Conservation (phyloP, 495 filamentous ascomycete species). For the Xylaria intraflava region DNA sequence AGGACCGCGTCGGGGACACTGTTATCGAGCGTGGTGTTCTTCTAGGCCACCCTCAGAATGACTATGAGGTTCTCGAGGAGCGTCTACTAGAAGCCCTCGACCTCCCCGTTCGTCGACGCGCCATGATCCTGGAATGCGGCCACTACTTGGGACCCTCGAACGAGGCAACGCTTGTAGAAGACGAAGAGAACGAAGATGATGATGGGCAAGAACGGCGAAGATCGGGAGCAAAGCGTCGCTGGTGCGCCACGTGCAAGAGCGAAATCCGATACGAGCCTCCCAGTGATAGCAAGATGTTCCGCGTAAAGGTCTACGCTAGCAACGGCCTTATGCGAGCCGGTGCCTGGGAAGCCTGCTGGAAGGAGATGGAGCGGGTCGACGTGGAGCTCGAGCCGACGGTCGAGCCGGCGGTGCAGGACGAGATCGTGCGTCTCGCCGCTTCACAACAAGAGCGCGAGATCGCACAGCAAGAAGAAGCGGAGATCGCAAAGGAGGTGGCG, state of each 20-base stretch:
- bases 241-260: conserved; percentile 53
- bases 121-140: conserved; percentile 70
- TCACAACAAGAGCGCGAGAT: conserved; percentile 28
- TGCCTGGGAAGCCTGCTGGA: conserved; percentile 91
- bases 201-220: conserved; percentile 28
- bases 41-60: conserved; percentile 80
- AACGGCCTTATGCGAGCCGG: conserved; percentile 90
- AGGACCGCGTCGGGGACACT: conserved; percentile 68
- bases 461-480: conserved; percentile 23
- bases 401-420: conserved; percentile 32
- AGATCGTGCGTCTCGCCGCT: conserved; percentile 39
- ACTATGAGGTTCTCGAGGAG: conserved; percentile 90
- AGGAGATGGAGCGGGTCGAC: conserved; percentile 95
- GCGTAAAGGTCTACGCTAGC: conserved; percentile 82
- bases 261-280: conserved; percentile 45
- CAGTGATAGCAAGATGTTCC: conserved; percentile 55
- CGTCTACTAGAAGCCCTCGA: conserved; percentile 83
- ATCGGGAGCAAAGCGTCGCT: conserved; percentile 40
- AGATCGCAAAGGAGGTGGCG: conserved; percentile 25
- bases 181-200: conserved; percentile 44
- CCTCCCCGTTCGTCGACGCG: conserved; percentile 52
- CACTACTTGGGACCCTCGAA: conserved; percentile 55
- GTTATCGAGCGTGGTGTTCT: conserved; percentile 79
- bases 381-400: conserved; percentile 73
- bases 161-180: conserved; percentile 36